These are phyloP conservation scores for Pleurotus sapidus DNA, from an alignment of 768 basidiomycete species.

Conservation along the genomic window DNA sequence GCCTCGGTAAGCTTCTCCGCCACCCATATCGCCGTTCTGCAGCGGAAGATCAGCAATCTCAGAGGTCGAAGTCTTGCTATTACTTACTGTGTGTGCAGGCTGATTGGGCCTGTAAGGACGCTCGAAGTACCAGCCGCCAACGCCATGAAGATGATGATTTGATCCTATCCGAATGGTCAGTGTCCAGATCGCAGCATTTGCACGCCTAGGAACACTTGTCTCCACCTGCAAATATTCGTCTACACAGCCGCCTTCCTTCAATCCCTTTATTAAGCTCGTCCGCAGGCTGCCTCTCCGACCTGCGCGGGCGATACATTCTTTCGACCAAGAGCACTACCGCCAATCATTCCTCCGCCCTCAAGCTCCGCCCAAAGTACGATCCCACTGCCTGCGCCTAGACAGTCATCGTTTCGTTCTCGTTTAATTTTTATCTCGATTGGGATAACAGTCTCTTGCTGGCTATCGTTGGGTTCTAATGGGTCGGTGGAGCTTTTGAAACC, in stretches of 20 bases:
- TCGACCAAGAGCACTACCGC: constrained; percentile 63
- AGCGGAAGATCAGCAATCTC: neutral
- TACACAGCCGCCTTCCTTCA: constrained; percentile 67
- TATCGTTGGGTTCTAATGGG: neutral
- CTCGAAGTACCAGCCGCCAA: constrained; percentile 63
- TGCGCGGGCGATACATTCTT: constrained; percentile 41
- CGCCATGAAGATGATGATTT: constrained; percentile 76
- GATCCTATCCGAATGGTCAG: constrained; percentile 38
- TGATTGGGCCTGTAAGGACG: constrained; percentile 54
- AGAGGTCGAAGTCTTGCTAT: neutral
- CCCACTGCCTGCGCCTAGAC: constrained; percentile 65
- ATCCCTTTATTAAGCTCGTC: constrained; percentile 50
- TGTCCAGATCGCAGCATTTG: neutral
- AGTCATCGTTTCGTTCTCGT: constrained; percentile 41
- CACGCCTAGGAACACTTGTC: neutral
- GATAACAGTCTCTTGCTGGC: constrained; percentile 14
- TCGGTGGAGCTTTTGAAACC: constrained; percentile 25
- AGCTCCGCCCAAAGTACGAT: constrained; percentile 77
- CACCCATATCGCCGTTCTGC: constrained; percentile 69
- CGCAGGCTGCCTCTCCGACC: constrained; percentile 63
- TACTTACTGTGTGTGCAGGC: constrained; percentile 63
- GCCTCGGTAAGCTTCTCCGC: constrained; percentile 68
- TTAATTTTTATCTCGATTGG: constrained; percentile 36
- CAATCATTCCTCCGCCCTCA: constrained; percentile 61
- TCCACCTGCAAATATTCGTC: constrained; percentile 51